Evolutionary conservation across 495 filamentous ascomycete genomes (phyloP).

Genomic region (Aspergillus leporis): DNA sequence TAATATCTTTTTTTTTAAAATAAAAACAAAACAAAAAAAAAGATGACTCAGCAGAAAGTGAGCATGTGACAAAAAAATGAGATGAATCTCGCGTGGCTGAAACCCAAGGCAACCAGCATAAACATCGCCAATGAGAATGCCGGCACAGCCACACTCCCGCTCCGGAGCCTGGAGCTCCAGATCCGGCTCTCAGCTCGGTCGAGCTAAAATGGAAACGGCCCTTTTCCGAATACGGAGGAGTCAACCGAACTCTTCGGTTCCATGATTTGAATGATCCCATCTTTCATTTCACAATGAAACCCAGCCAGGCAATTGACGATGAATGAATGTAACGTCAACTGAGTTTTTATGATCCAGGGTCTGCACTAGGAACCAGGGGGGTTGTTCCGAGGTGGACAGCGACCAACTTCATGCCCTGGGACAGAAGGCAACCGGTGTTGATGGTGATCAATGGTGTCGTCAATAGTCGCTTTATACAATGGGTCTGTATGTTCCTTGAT

Average conservation of each 20-base stretch:
- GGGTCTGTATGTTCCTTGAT: not conserved
- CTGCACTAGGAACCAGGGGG: not conserved
- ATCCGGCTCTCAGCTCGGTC: slow-evolving; percentile 1
- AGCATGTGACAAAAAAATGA: too few species aligned
- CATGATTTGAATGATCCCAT: not conserved
- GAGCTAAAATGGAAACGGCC: not conserved
- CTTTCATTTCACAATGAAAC: too few species aligned
- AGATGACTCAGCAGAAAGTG: too few species aligned
- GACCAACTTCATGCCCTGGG: not conserved
- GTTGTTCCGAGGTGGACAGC: not conserved
- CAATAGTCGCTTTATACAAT: not conserved
- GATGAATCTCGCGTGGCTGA: too few species aligned
- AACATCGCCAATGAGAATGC: not conserved
- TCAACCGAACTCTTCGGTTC: not conserved
- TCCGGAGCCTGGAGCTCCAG: not conserved
- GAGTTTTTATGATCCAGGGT: slow-evolving; percentile 1
- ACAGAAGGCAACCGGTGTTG: not conserved
- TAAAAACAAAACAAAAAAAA: too few species aligned
- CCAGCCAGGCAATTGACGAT: not conserved
- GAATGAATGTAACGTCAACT: not conserved
- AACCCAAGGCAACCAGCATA: not conserved
- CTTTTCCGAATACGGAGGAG: not conserved
- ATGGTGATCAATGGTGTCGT: not conserved
- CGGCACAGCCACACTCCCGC: not conserved
- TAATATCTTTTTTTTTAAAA: too few species aligned